Conservation (phyloP, 2,329 filamentous ascomycete species). For the Aureobasidium sp. region DNA sequence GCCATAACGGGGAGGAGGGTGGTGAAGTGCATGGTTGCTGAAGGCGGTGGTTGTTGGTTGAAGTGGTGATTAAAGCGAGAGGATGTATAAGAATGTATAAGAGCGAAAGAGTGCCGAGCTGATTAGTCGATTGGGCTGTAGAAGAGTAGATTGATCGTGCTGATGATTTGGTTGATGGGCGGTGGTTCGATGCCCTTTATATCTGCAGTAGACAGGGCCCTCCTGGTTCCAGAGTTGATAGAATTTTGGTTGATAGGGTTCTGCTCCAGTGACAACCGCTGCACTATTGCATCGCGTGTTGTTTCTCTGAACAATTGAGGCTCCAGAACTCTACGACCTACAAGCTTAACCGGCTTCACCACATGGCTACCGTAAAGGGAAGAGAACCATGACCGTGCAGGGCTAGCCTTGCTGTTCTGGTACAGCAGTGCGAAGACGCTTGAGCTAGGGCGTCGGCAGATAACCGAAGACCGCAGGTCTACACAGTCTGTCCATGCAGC, state of each 20-base stretch:
- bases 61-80: neutral
- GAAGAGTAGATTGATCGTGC: constrained; percentile 12
- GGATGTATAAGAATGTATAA: constrained; percentile 8
- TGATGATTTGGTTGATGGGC: constrained; percentile 5
- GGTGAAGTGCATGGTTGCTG: constrained; percentile 20
- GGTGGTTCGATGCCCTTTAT: constrained; percentile 9
- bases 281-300: constrained; percentile 9
- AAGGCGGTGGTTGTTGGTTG: constrained; percentile 1
- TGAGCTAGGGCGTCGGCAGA: neutral
- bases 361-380: constrained; percentile 2
- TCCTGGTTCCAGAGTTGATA: neutral
- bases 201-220: neutral
- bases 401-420: constrained; percentile 3
- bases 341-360: constrained; percentile 2
- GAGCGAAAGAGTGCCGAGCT: neutral
- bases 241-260: neutral
- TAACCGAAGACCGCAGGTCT: neutral
- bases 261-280: neutral
- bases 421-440: neutral
- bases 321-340: neutral
- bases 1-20: constrained; percentile 22
- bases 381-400: constrained; percentile 11
- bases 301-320: constrained; percentile 8
- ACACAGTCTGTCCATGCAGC: neutral
- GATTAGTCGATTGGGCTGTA: constrained; percentile 2